A percentile compares a stretch with the other conserved stretches of the same genome.
Evolutionary conservation across 2,329 filamentous ascomycete genomes (phyloP).

Genomic region (Monosporascus ibericus): DNA sequence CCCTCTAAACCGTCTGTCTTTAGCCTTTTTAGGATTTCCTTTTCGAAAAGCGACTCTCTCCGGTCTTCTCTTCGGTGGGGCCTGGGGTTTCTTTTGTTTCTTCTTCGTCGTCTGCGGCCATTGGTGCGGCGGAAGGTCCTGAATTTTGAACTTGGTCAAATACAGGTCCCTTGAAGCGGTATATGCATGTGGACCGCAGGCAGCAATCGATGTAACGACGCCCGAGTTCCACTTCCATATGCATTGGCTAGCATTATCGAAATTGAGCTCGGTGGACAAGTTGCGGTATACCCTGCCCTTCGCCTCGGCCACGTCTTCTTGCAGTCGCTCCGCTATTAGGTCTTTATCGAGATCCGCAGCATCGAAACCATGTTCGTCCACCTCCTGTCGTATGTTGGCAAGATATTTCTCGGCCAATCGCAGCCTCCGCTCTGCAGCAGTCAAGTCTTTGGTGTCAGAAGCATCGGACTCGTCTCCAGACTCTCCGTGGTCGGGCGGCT

Average conservation of each 20-base stretch:
- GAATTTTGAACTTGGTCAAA: conserved; percentile 85
- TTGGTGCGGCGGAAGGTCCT: conserved; percentile 56
- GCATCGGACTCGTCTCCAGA: conserved; percentile 41
- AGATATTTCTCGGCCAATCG: conserved; percentile 89
- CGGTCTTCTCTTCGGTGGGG: conserved; percentile 55
- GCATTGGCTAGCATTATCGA: conserved; percentile 59
- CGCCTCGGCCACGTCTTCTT: conserved; percentile 86
- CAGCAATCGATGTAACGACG: conserved; percentile 72
- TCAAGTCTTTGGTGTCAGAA: conserved; percentile 77
- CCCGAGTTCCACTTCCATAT: conserved; percentile 75
- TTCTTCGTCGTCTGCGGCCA: conserved; percentile 52
- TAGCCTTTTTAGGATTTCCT: conserved; percentile 53
- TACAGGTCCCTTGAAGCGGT: conserved; percentile 81
- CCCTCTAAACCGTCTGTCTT: conserved; percentile 63
- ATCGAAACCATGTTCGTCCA: conserved; percentile 77
- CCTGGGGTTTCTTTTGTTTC: conserved; percentile 51
- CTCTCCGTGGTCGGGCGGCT: conserved; percentile 34
- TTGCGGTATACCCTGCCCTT: conserved; percentile 85
- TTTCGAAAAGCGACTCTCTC: conserved; percentile 57
- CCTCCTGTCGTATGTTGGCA: conserved; percentile 78
- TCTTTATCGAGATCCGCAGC: conserved; percentile 91
- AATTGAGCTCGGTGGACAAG: conserved; percentile 67
- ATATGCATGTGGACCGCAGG: conserved; percentile 76
- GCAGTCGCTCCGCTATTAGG: conserved; percentile 80
- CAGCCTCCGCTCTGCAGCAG: conserved; percentile 79